Conservation (phyloP, 208 protist genomes). For the Acanthamoeba lenticulata region DNA sequence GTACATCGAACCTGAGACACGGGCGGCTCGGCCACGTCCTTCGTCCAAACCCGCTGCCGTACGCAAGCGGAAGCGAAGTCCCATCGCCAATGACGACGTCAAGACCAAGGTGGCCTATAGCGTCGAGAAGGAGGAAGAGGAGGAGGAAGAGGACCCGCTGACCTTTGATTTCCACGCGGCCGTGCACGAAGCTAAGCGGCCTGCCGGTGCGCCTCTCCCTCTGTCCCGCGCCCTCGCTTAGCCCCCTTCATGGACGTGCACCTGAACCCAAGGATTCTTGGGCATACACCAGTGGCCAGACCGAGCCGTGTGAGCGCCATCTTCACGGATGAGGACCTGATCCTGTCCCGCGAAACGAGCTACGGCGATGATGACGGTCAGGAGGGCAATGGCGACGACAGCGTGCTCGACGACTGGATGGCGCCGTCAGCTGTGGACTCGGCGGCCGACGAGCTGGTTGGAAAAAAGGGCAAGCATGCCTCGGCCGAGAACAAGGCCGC, state of each 20-base stretch:
- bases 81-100: background rate
- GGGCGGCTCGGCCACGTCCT: background rate
- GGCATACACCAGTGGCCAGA: background rate
- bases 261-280: background rate
- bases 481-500: background rate
- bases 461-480: background rate
- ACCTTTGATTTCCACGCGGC: background rate
- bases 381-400: background rate
- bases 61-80: background rate
- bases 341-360: background rate
- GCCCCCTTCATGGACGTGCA: background rate
- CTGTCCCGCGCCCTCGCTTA: background rate
- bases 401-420: slow-evolving; percentile 22
- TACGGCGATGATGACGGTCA: background rate
- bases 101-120: background rate
- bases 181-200: background rate
- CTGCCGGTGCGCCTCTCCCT: background rate
- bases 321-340: slow-evolving; percentile 10
- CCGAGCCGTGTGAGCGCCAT: slow-evolving; percentile 22
- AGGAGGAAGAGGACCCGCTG: background rate
- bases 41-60: no score
- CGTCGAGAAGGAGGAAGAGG: background rate
- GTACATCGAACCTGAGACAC: background rate
- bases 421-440: background rate
- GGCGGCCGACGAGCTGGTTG: no score